These are phyloP conservation scores for Blastocystis sp. DNA, from an alignment of 352 stramenopile species.

Conservation along the genomic window DNA sequence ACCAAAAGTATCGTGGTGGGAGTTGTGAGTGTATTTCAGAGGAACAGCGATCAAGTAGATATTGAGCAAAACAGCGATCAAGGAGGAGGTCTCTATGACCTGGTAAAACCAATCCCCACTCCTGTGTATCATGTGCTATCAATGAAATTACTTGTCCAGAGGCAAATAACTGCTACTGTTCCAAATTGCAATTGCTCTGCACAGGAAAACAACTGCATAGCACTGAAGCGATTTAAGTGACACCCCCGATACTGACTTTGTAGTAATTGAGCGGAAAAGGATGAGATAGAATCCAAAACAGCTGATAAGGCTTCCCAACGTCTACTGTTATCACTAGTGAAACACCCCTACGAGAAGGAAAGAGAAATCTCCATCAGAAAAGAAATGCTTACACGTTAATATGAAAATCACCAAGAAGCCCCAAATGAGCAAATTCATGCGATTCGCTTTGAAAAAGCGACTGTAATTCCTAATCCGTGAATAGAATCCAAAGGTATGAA, in stretches of 20 bases:
- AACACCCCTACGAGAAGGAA: slow-evolving; percentile 84
- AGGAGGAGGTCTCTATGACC: slow-evolving; percentile 73
- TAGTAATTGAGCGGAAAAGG: slow-evolving; percentile 79
- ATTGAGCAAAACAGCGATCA: slow-evolving; percentile 72
- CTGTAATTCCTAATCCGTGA: slow-evolving; percentile 9
- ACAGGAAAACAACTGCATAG: slow-evolving; percentile 79
- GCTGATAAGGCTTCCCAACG: slow-evolving; percentile 74
- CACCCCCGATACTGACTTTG: slow-evolving; percentile 72
- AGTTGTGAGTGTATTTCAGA: slow-evolving; percentile 78
- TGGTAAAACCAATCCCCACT: slow-evolving; percentile 81
- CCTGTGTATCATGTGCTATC: slow-evolving; percentile 45
- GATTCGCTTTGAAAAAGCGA: slow-evolving; percentile 72
- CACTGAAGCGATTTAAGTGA: slow-evolving; percentile 80
- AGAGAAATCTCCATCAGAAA: slow-evolving; percentile 94
- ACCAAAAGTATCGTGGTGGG: slow-evolving; percentile 75
- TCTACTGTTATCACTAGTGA: slow-evolving; percentile 66
- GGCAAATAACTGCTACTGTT: slow-evolving; percentile 78
- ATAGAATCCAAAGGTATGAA: background rate
- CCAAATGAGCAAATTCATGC: slow-evolving; percentile 90
- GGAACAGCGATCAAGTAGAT: slow-evolving; percentile 77
- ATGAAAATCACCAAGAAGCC: slow-evolving; percentile 85
- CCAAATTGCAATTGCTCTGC: slow-evolving; percentile 76
- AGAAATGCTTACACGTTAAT: slow-evolving; percentile 88
- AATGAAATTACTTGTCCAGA: slow-evolving; percentile 67
- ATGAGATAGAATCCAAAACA: slow-evolving; percentile 78